Evolutionary conservation across 2,329 filamentous ascomycete species (phyloP).

Genomic region (Pestalotiopsis sp.): DNA sequence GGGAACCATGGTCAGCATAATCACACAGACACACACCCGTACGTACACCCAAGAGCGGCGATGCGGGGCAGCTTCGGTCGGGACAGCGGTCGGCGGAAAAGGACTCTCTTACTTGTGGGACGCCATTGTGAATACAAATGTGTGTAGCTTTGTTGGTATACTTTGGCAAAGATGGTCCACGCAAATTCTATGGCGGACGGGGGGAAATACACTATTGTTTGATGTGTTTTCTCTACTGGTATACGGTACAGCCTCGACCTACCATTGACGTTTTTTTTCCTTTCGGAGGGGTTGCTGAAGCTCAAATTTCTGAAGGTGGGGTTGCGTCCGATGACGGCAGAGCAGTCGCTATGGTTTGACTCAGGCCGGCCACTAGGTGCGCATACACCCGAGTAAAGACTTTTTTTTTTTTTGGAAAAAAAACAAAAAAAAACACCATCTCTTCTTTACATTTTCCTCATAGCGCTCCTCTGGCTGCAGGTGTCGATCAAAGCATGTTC

Average conservation of each 20-base stretch:
- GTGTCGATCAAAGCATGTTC: not conserved
- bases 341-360: not conserved
- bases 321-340: slow-evolving; percentile 8
- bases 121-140: slow-evolving; percentile 11
- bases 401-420: not conserved
- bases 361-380: not conserved
- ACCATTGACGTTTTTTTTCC: not conserved
- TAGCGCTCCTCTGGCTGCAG: not conserved
- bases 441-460: not conserved
- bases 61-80: not conserved
- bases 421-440: not conserved
- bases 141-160: not conserved
- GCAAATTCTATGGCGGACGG: slow-evolving; percentile 2
- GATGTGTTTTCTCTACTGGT: not conserved
- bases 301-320: slow-evolving; percentile 5
- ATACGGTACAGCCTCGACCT: not conserved
- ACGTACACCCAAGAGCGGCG: not conserved
- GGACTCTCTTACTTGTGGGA: slow-evolving; percentile 17
- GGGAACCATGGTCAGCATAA: not conserved
- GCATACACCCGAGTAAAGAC: not conserved
- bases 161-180: not conserved
- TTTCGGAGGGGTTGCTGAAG: not conserved
- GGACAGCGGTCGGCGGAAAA: not conserved
- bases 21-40: not conserved
- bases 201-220: not conserved